These are phyloP conservation scores for Leccinum boreale DNA, from an alignment of 768 basidiomycete species.

Conservation along the genomic window DNA sequence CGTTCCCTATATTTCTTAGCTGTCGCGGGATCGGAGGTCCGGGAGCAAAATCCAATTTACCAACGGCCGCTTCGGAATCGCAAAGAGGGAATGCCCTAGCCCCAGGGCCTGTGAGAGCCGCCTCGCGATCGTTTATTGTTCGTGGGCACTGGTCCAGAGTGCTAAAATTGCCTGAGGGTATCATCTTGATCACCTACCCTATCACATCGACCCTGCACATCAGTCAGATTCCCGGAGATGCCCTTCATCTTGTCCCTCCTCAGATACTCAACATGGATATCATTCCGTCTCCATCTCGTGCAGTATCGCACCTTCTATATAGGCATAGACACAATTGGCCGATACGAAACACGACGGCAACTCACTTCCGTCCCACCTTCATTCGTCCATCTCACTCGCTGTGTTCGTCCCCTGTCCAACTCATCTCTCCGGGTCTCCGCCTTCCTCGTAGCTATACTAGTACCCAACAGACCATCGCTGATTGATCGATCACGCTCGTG, in stretches of 20 bases:
- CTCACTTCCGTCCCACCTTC: slow-evolving; percentile 8
- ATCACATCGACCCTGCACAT: slow-evolving; percentile 36
- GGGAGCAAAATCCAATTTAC: not conserved
- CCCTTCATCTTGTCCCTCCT: slow-evolving; percentile 22
- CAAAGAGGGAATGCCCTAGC: slow-evolving; percentile 21
- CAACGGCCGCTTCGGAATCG: slow-evolving; percentile 11
- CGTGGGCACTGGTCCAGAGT: slow-evolving; percentile 11
- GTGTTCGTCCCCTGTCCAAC: not conserved
- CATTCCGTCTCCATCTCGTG: slow-evolving; percentile 21
- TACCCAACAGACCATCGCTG: slow-evolving; percentile 1
- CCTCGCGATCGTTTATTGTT: slow-evolving; percentile 20
- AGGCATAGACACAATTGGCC: slow-evolving; percentile 16
- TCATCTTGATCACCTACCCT: slow-evolving; percentile 37
- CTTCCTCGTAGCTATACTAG: not conserved
- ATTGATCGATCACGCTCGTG: slow-evolving; percentile 14
- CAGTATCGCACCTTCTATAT: slow-evolving; percentile 19
- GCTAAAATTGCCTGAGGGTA: slow-evolving; percentile 23
- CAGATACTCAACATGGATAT: slow-evolving; percentile 20
- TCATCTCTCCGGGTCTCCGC: not conserved
- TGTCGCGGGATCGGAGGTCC: slow-evolving; percentile 1
- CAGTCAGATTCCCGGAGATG: slow-evolving; percentile 31
- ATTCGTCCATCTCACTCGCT: not conserved
- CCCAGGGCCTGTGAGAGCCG: slow-evolving; percentile 13
- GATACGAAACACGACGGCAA: slow-evolving; percentile 11
- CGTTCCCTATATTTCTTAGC: not conserved